Conservation (phyloP, 2,329 filamentous ascomycete genomes). For the Pestalotiopsis fici region DNA sequence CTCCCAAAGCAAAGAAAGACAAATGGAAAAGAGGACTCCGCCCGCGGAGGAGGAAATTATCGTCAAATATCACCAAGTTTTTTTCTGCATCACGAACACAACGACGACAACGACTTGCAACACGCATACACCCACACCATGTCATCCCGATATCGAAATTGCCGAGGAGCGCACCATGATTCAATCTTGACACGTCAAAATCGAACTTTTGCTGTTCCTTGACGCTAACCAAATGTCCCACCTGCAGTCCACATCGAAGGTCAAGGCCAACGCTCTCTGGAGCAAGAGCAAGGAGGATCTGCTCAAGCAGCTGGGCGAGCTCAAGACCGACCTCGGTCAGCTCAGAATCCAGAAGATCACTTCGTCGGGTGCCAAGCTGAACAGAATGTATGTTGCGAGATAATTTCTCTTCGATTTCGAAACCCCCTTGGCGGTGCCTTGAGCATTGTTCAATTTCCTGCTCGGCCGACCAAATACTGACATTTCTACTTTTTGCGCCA, state of each 20-base stretch:
- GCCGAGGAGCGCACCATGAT: neutral
- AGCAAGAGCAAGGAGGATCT: slow-evolving; percentile 99
- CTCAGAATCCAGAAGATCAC: slow-evolving; percentile 98
- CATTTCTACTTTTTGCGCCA: slow-evolving; percentile 12
- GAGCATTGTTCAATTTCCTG: slow-evolving; percentile 8
- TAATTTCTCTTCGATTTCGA: neutral
- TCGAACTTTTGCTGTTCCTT: slow-evolving; percentile 9
- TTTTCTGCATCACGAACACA: neutral
- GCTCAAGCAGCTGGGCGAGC: slow-evolving; percentile 89
- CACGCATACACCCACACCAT: neutral
- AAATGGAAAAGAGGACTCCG: neutral
- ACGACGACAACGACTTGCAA: neutral
- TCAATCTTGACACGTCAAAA: neutral
- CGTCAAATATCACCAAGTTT: neutral
- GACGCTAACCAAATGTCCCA: slow-evolving; percentile 18
- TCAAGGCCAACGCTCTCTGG: slow-evolving; percentile 97
- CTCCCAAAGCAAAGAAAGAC: neutral
- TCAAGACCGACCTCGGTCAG: slow-evolving; percentile 95
- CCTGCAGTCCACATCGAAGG: slow-evolving; percentile 62
- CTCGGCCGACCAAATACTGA: slow-evolving; percentile 15
- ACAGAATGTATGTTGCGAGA: slow-evolving; percentile 79
- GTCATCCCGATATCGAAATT: neutral
- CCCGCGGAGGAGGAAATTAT: neutral
- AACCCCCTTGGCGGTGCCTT: neutral
- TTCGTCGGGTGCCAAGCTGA: slow-evolving; percentile 93